phyloP scores from a whole-genome alignment of 1,284 basidiomycete genomes.

The Trametes versicolor region DNA sequence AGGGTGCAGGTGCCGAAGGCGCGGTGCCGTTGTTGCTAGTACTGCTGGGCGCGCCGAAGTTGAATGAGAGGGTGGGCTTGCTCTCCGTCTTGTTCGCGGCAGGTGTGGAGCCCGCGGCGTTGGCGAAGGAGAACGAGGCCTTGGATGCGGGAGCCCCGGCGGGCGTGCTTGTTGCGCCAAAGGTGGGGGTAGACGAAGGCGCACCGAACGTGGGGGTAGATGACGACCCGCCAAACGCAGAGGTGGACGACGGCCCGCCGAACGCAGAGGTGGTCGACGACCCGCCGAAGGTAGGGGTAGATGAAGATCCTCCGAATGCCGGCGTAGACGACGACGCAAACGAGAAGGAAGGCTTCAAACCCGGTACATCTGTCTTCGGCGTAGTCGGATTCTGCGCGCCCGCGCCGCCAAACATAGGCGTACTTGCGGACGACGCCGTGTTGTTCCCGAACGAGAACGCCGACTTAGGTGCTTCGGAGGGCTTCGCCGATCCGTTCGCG shows the following conservation, averaged over 20 bases:
- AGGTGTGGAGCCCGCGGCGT: not conserved
- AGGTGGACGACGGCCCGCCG: conserved; percentile 7
- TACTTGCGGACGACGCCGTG: conserved; percentile 7
- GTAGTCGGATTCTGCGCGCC: conserved; percentile 17
- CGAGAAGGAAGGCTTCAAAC: conserved; percentile 30
- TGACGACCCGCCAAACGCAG: conserved; percentile 12
- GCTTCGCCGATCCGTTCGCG: conserved; percentile 17
- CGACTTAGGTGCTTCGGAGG: conserved; percentile 25
- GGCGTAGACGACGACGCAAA: conserved; percentile 21
- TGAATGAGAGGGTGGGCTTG: conserved; percentile 40
- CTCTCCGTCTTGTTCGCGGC: conserved; percentile 18
- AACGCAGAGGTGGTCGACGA: conserved; percentile 3
- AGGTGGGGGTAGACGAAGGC: conserved; percentile 14
- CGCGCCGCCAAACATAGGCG: conserved; percentile 23
- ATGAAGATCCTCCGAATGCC: conserved; percentile 19
- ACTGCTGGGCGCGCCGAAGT: conserved; percentile 25
- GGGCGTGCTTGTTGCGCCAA: conserved; percentile 22
- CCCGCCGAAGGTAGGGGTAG: not conserved
- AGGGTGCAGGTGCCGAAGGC: conserved; percentile 19
- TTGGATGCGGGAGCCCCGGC: conserved; percentile 27
- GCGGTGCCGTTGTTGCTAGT: conserved; percentile 4
- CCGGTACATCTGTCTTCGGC: conserved; percentile 20
- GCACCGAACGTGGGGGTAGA: conserved; percentile 20
- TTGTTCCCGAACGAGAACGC: conserved; percentile 20
- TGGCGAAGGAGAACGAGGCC: conserved; percentile 40